A percentile compares a stretch with the other conserved stretches of the same genome.
phyloP scores from a whole-genome alignment of 148 eudicot species.

The Diospyros lotus region DNA sequence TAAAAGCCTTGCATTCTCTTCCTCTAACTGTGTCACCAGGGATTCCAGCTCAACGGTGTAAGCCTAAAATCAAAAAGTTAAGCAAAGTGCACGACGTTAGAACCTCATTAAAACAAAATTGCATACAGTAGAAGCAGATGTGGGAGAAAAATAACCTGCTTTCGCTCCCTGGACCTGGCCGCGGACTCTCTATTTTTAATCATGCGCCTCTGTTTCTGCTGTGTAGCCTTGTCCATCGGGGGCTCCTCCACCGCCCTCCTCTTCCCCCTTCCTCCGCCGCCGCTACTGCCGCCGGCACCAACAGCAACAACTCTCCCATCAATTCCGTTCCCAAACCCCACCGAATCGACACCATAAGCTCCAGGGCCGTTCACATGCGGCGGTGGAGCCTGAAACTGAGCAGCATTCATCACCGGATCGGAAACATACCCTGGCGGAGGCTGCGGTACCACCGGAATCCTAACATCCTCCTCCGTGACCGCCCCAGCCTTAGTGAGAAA shows the following conservation, averaged over 20 bases:
- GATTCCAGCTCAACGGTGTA: constrained; percentile 29
- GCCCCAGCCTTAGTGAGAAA: constrained; percentile 50
- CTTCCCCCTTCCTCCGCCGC: constrained; percentile 32
- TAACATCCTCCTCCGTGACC: constrained; percentile 38
- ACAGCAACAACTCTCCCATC: constrained; percentile 10
- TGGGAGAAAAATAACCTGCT: constrained; percentile 37
- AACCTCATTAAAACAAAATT: neutral
- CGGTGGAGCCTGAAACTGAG: constrained; percentile 23
- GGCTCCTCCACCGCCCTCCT: constrained; percentile 37
- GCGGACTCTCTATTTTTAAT: constrained; percentile 71
- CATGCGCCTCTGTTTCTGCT: constrained; percentile 66
- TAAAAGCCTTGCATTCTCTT: constrained; percentile 23
- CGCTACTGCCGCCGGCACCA: constrained; percentile 5
- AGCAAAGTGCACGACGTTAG: neutral
- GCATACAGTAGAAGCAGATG: neutral
- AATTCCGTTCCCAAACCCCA: constrained; percentile 19
- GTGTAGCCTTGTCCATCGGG: constrained; percentile 50
- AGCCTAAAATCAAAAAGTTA: constrained; percentile 11
- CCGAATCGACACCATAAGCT: constrained; percentile 11
- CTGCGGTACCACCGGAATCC: constrained; percentile 20
- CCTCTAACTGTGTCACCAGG: constrained; percentile 25
- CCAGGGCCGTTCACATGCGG: constrained; percentile 11
- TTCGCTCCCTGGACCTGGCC: constrained; percentile 61
- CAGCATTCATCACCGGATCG: constrained; percentile 26
- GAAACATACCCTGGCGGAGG: constrained; percentile 18